Percentiles rank a stretch among this genome's conserved stretches.
Conservation (phyloP, 805 yeast genomes). For the Cyberlindnera japonica region DNA sequence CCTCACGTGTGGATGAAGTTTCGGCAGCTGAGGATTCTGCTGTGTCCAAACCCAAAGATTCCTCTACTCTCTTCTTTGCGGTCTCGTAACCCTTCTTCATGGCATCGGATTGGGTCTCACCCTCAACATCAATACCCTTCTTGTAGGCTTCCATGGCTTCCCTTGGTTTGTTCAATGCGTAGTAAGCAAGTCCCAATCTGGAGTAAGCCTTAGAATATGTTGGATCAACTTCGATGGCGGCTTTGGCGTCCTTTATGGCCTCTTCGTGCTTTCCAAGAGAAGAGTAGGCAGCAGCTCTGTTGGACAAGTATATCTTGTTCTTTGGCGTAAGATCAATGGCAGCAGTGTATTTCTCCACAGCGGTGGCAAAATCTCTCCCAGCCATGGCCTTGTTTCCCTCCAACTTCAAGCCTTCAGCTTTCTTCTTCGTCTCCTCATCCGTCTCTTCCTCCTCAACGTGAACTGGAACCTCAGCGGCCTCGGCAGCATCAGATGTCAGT, state of each 20-base stretch:
- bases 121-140: conserved; percentile 83
- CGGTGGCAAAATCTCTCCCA: conserved; percentile 60
- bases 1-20: conserved; percentile 23
- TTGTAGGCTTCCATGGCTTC: conserved; percentile 89
- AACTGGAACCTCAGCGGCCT: conserved; percentile 30
- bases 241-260: conserved; percentile 81
- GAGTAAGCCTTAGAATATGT: conserved; percentile 89
- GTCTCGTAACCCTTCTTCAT: conserved; percentile 93
- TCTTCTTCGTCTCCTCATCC: conserved; percentile 50
- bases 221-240: conserved; percentile 76
- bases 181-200: conserved; percentile 89
- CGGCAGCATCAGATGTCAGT: conserved; percentile 22
- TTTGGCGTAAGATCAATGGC: conserved; percentile 69
- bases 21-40: conserved; percentile 24
- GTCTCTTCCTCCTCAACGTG: conserved; percentile 40
- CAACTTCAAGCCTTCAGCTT: conserved; percentile 80
- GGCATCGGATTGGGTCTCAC: conserved; percentile 77
- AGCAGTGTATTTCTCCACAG: conserved; percentile 72
- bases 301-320: conserved; percentile 83
- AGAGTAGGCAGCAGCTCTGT: conserved; percentile 95
- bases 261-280: conserved; percentile 67
- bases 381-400: conserved; percentile 93
- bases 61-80: conserved; percentile 83
- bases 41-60: conserved; percentile 44
- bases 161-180: conserved; percentile 89